Evolutionary conservation across 257 asterid species (phyloP).

Genomic region (Capsicum pubescens): DNA sequence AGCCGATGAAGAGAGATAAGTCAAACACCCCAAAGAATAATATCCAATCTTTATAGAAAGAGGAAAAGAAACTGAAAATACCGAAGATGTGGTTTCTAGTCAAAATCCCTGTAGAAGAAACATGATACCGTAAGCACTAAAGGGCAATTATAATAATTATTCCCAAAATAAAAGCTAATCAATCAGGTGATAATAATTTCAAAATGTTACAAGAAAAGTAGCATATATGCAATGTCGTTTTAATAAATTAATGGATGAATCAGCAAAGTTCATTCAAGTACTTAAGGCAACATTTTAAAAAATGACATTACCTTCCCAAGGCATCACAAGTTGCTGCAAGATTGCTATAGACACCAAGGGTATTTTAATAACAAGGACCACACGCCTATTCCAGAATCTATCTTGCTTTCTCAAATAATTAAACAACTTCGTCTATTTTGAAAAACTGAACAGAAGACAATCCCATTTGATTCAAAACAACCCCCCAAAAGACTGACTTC

Average conservation of each 20-base stretch:
- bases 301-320: slow-evolving; percentile 83
- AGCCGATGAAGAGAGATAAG: too few species aligned
- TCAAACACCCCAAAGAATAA: neutral
- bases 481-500: slow-evolving; percentile 88
- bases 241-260: neutral
- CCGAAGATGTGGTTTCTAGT: neutral
- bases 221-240: neutral
- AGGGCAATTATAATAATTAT: neutral
- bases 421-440: slow-evolving; percentile 97
- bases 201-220: neutral
- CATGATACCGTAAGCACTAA: neutral
- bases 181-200: neutral
- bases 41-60: neutral
- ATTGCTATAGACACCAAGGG: slow-evolving; percentile 95
- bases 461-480: slow-evolving; percentile 97
- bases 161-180: neutral
- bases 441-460: slow-evolving; percentile 92
- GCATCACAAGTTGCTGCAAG: slow-evolving; percentile 99
- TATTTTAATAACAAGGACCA: slow-evolving; percentile 93
- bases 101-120: neutral
- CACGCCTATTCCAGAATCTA: slow-evolving; percentile 87
- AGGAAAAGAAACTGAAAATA: neutral
- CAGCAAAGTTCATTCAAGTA: neutral
- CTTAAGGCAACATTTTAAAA: neutral
- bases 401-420: slow-evolving; percentile 95